Base-by-base conservation (phyloP, 2,329 filamentous ascomycete genomes). In the Phaeosphaeriaceae sp. region DNA sequence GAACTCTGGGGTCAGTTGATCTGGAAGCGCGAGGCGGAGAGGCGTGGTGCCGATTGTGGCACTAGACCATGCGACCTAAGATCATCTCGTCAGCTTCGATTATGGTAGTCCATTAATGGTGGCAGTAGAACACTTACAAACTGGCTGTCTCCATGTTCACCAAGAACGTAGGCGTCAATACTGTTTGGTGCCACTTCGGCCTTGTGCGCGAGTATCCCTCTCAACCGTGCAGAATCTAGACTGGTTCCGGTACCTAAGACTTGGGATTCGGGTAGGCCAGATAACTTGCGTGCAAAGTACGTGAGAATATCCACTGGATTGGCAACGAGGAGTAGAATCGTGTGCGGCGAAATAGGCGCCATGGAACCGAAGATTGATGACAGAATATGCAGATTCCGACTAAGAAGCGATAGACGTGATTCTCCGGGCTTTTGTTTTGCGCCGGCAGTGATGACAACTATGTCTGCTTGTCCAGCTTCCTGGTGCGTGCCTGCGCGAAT, bases 221-320 rank as follows among this genome's bases (percentile, higher is more conserved):
- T 74, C 37, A 83, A 63, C 18, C 81, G 67, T 4, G 77, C 76
- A 1, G 80, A 81, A 54, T 83, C 81, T 3, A 83, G 72, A 55
- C 77, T 79, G 0, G 81, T 83, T 9, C 81, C 81, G 3, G 77
- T 79, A 0, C 81, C 81, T 18, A 83, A 58, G 11, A 83, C 80
- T 52, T 82, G 81, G 8, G 57, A 64, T 30, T 71, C 59, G 0
- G 81, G 80, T 1, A 83, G 70, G 1, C 78, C 76, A 0, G 78
- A 79, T 13, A 80, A 63, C 37, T 77, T 69, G 26, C 76, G 74
- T 3, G 77, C 79, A 42, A 83, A 74, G 37, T 77, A 76, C 1
- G 81, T 82, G 28, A 83, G 68, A 21, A 83, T 69, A 58, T 84
- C 81, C 16, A 83, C 80, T 0, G 81, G 81, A 60, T 83, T 83